These are phyloP conservation scores for Sanguinoderma infundibulare DNA, from an alignment of 1,284 basidiomycete species.

Conservation along the genomic window DNA sequence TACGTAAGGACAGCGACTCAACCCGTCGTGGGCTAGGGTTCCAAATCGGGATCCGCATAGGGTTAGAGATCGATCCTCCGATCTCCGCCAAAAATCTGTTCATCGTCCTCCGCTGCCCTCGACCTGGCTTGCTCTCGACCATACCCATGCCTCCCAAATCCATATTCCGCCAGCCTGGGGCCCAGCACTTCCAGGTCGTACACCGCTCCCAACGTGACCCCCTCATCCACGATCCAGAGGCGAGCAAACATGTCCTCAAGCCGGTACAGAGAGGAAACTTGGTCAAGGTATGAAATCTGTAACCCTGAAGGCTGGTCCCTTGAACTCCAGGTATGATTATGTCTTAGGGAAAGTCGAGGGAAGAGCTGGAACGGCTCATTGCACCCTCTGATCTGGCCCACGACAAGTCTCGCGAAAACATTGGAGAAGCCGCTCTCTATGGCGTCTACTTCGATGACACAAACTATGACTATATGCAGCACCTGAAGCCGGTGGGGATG, in stretches of 20 bases:
- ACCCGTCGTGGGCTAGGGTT: slow-evolving; percentile 20
- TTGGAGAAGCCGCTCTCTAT: slow-evolving; percentile 90
- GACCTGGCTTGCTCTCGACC: no score
- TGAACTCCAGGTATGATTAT: background rate
- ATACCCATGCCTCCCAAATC: slow-evolving; percentile 72
- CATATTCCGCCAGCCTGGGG: slow-evolving; percentile 87
- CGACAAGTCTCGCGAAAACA: slow-evolving; percentile 48
- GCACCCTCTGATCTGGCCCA: slow-evolving; percentile 63
- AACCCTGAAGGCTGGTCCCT: background rate
- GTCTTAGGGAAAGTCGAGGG: slow-evolving; percentile 75
- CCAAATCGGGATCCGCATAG: slow-evolving; percentile 13
- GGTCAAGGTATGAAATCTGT: slow-evolving; percentile 55
- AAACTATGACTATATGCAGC: slow-evolving; percentile 99
- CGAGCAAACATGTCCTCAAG: slow-evolving; percentile 88
- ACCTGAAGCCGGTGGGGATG: slow-evolving; percentile 79
- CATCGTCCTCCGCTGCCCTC: background rate
- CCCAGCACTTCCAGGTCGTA: slow-evolving; percentile 95
- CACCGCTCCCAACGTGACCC: slow-evolving; percentile 97
- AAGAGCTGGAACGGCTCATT: slow-evolving; percentile 70
- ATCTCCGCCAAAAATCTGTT: slow-evolving; percentile 15
- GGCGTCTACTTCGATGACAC: slow-evolving; percentile 97
- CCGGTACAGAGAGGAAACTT: slow-evolving; percentile 75
- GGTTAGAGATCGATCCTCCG: slow-evolving; percentile 27
- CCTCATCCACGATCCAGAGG: slow-evolving; percentile 92
- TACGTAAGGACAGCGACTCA: slow-evolving; percentile 25